Conservation (phyloP, 257 asterid species). For the Capsicum baccatum region DNA sequence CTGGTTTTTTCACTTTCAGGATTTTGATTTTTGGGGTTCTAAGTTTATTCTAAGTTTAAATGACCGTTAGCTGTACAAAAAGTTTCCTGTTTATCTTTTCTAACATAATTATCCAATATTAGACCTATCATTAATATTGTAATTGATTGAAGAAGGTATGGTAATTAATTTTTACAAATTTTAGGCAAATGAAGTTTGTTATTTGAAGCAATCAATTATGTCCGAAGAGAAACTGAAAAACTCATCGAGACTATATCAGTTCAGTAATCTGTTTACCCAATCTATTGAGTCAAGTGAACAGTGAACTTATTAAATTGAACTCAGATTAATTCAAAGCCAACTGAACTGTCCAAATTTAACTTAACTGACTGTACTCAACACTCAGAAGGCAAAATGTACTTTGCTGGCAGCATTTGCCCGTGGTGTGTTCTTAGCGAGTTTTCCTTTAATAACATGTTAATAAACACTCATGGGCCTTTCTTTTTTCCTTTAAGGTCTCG, state of each 20-base stretch:
- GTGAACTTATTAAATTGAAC: background rate
- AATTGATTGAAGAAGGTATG: conserved; percentile 9
- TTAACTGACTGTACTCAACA: background rate
- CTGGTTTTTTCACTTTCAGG: background rate
- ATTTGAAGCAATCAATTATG: conserved; percentile 2
- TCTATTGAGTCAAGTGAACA: background rate
- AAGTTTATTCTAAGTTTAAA: background rate
- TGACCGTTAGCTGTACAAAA: background rate
- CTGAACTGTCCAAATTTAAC: conserved; percentile 14
- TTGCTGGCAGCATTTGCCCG: background rate
- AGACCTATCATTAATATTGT: background rate
- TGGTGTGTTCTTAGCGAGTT: background rate
- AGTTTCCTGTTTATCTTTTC: background rate
- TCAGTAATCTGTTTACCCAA: background rate
- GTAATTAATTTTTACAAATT: conserved; percentile 14
- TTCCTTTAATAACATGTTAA: conserved; percentile 14
- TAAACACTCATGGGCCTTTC: background rate
- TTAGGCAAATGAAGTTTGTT: conserved; percentile 4
- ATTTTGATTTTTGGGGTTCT: background rate
- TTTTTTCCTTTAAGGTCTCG: conserved; percentile 60
- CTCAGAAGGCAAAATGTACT: conserved; percentile 9
- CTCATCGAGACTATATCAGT: background rate
- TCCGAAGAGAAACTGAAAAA: conserved; percentile 3
- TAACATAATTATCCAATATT: background rate
- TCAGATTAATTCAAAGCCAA: background rate